Evolutionary conservation across 2,329 filamentous ascomycete genomes (phyloP).

Genomic region (Phyllosticta citrichinensis): DNA sequence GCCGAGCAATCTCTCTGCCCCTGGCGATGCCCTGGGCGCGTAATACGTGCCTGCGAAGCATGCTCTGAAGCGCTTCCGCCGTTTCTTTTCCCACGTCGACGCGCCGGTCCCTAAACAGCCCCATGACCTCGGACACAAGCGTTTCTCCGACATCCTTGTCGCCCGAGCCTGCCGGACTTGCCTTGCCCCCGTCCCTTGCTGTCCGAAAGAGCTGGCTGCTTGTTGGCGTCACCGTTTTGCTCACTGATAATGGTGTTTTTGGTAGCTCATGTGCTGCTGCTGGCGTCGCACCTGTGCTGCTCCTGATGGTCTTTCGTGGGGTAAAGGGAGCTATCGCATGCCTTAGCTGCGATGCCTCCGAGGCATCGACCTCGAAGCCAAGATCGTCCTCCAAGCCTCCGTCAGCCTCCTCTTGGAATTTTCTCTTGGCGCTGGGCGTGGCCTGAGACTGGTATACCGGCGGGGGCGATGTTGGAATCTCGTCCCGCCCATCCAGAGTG

Average conservation of each 20-base stretch:
- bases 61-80: constrained; percentile 14
- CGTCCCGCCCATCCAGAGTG: not conserved
- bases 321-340: not conserved
- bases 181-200: constrained; percentile 20
- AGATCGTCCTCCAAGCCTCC: not conserved
- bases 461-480: not conserved
- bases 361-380: not conserved
- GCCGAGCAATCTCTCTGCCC: constrained; percentile 56
- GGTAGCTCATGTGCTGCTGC: not conserved
- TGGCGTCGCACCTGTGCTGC: constrained; percentile 29
- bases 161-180: constrained; percentile 11
- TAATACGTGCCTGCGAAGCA: constrained; percentile 41
- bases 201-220: constrained; percentile 11
- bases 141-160: constrained; percentile 10
- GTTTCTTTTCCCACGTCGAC: constrained; percentile 24
- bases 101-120: constrained; percentile 36
- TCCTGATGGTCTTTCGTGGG: constrained; percentile 31
- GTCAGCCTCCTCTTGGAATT: constrained; percentile 4
- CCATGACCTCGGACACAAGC: constrained; percentile 36
- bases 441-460: not conserved
- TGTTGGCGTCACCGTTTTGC: constrained; percentile 32
- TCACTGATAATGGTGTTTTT: constrained; percentile 14
- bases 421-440: constrained; percentile 3
- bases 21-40: constrained; percentile 51
- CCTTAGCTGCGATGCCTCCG: not conserved